phyloP scores from a whole-genome alignment of 78 protist genomes.

The Anaeramoeba flamelloides region DNA sequence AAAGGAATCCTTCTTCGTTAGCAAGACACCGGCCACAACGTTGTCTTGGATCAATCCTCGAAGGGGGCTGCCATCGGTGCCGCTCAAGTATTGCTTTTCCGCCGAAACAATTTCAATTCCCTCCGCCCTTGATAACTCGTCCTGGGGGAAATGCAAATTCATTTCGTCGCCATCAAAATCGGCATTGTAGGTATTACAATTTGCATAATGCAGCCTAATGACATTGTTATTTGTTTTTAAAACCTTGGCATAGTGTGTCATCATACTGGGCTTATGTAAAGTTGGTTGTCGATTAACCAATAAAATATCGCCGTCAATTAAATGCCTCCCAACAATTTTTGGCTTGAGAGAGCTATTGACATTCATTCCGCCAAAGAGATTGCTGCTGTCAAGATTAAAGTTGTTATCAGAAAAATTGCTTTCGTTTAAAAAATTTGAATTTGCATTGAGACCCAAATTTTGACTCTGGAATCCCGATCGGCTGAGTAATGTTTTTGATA shows the following conservation, averaged over 20 bases:
- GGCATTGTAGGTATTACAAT: constrained; percentile 92
- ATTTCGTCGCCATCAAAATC: constrained; percentile 98
- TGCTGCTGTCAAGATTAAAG: no score
- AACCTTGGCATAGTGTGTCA: constrained; percentile 68
- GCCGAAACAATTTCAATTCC: constrained; percentile 6
- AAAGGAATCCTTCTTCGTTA: constrained; percentile 73
- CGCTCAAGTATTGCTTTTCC: constrained; percentile 60
- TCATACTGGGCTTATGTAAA: constrained; percentile 81
- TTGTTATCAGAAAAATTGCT: no score
- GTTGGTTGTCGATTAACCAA: constrained; percentile 98
- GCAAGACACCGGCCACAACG: constrained; percentile 70
- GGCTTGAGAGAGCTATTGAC: neutral
- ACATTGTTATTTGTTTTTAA: constrained; percentile 45
- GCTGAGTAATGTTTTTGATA: constrained; percentile 22
- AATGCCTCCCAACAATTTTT: constrained; percentile 71
- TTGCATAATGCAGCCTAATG: constrained; percentile 91
- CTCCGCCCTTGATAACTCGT: constrained; percentile 4
- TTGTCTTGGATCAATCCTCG: constrained; percentile 98
- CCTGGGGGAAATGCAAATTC: constrained; percentile 92
- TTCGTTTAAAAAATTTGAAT: neutral
- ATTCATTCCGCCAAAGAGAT: no score
- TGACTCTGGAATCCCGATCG: constrained; percentile 32
- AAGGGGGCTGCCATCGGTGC: constrained; percentile 77
- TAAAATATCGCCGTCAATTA: constrained; percentile 66
- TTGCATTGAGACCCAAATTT: neutral